Evolutionary conservation across 306 rosid genomes (phyloP), one percentile per base, ranked within the genome.

Genomic region (Carpinus fangiana): DNA sequence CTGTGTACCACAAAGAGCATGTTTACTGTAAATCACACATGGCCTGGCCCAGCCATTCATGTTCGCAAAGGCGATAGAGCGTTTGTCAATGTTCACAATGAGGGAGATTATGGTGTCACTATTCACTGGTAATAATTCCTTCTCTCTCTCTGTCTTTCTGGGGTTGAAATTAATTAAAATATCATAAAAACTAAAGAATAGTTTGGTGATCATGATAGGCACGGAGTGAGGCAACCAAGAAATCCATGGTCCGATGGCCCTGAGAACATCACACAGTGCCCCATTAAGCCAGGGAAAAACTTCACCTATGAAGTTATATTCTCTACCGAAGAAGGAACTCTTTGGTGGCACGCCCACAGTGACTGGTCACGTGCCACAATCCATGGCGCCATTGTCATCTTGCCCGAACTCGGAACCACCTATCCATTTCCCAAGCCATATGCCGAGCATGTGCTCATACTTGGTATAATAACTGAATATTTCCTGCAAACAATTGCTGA

Each of bases 331-430:
- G 88, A 81, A 85, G 83, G 88, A 28, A 85, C 88, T 9, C 16
- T 85, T 1, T 85, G 88, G 88, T 85, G 88, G 88, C 85, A 85
- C 53, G 85, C 88, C 4, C 88, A 85, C n/a, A 85, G 88, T 6
- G 82, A 75, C 2, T 85, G 88, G 88, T 3, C 82, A 8, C 82
- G 88, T 0, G 83, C 85, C 73, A 81, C 88, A 3, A 80, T 85
- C 12, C 85, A 85, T 9, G 88, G 85, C 1, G 62, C 82, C 6
- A 81, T 81, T 38, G 69, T 81, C 2, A 75, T 85, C 12, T 74
- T 66, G n/a, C 87, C 87, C 0, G 5, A 53, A 1, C 0, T 1
- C 0, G 64, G 55, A 26, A 72, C 31, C 4, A 48, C 71, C 2
- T 83, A 74, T 34, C 87, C 87, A 1, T 83, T 83, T 70, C 81